Evolutionary conservation across 768 basidiomycete species (phyloP), one percentile per base, ranked within the genome.

Genomic region (Myochromella boudieri): DNA sequence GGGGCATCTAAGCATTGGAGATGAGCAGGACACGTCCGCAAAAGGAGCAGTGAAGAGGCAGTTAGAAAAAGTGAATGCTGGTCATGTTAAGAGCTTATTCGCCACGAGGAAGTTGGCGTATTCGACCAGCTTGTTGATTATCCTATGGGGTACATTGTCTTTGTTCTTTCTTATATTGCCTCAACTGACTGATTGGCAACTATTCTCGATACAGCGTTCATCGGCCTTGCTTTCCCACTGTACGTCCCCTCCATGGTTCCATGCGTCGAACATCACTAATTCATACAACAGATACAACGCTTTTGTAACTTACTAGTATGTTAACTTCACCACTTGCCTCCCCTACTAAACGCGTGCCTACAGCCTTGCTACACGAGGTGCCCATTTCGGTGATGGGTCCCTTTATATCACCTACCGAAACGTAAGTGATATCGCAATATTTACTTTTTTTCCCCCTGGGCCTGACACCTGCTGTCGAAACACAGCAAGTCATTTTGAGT

Each of bases 151-250:
- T 74, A 44, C 28, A 67, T 49, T 12, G 7, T 31, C 8, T 37
- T 6, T 9, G 17, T 33, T 4, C 11, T 41, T 48, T 31, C 10
- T 39, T 6, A 34, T 34, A n/a, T 34, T 34, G n/a, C n/a, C n/a
- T n/a, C n/a, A n/a, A n/a, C n/a, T n/a, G n/a, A n/a, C n/a, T n/a
- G n/a, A n/a, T n/a, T n/a, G n/a, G n/a, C 21, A 4, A 33, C 10
- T 3, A 40, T 39, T 38, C 29, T 27, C 11, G 18, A 25, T 28
- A 51, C 52, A 87, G 86, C 80, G 1, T 69, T 90, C 33, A 90
- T 91, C 48, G 88, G 87, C 6, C 73, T 90, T 11, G 87, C 87
- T 2, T 88, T 84, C 53, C 85, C 87, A 12, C 63, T 90, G 69
- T 83, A 80, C 76, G 80, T 28, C 59, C 70, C 68, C 42, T 77